phyloP scores from a whole-genome alignment of 371 early-diverging fungal genomes.

The Batrachochytrium dendrobatidis region DNA sequence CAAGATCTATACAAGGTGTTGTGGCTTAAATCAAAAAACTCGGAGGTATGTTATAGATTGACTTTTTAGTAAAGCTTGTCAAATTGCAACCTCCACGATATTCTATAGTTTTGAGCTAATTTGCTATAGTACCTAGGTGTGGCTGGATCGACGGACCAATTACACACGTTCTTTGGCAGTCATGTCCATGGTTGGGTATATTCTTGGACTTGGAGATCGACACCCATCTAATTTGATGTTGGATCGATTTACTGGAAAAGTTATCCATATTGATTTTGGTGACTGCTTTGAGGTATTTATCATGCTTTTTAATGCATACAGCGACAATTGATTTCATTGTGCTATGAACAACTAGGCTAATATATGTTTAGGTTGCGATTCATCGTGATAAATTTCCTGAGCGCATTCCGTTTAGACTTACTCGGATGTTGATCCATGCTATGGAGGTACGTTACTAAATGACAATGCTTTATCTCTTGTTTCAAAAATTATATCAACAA shows the following conservation, averaged over 20 bases:
- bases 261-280: slow-evolving; percentile 98
- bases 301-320: no score
- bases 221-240: slow-evolving; percentile 98
- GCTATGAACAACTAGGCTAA: no score
- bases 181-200: slow-evolving; percentile 98
- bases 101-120: slow-evolving; percentile 2
- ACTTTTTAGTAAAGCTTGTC: no score
- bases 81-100: no score
- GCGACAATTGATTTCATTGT: background rate
- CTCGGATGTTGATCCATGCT: slow-evolving; percentile 95
- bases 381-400: slow-evolving; percentile 97
- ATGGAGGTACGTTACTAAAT: slow-evolving; percentile 81
- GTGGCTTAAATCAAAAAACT: slow-evolving; percentile 93
- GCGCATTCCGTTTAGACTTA: slow-evolving; percentile 95
- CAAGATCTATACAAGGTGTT: slow-evolving; percentile 91
- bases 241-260: slow-evolving; percentile 86
- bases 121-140: slow-evolving; percentile 24
- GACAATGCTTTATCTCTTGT: background rate
- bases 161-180: slow-evolving; percentile 95
- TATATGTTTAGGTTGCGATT: slow-evolving; percentile 71
- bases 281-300: slow-evolving; percentile 96
- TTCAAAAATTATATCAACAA: background rate
- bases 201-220: slow-evolving; percentile 95
- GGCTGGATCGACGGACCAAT: slow-evolving; percentile 93
- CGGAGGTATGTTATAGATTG: slow-evolving; percentile 61